phyloP scores from a whole-genome alignment of 306 rosid genomes.

The Dalbergia cochinchinensis region DNA sequence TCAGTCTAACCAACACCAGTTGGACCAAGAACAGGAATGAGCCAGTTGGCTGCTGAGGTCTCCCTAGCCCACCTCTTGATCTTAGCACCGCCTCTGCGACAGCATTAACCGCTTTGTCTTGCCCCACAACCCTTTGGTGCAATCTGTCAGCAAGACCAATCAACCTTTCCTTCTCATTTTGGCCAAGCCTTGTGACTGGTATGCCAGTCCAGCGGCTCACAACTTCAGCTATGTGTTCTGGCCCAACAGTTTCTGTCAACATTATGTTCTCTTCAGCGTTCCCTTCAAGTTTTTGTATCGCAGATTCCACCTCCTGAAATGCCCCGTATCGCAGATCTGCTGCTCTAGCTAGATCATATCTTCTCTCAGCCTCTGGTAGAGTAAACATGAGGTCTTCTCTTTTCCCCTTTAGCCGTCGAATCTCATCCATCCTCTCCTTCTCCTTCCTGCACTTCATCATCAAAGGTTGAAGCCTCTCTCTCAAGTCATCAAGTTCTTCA shows the following conservation, averaged over 20 bases:
- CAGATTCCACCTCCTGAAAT: conserved; percentile 87
- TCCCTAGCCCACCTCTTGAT: conserved; percentile 88
- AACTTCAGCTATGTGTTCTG: conserved; percentile 90
- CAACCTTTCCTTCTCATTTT: conserved; percentile 77
- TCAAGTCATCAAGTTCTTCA: conserved; percentile 81
- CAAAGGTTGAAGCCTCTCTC: conserved; percentile 93
- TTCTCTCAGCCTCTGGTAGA: conserved; percentile 85
- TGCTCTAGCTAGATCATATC: conserved; percentile 88
- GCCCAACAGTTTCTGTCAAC: conserved; percentile 91
- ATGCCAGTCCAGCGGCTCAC: conserved; percentile 98
- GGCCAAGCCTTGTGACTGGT: conserved; percentile 94
- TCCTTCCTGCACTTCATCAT: conserved; percentile 86
- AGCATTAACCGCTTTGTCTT: conserved; percentile 83
- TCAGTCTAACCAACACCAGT: conserved; percentile 97
- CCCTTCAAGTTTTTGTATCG: conserved; percentile 77
- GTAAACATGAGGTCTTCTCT: conserved; percentile 84
- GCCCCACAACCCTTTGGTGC: conserved; percentile 91
- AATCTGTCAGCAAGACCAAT: conserved; percentile 83
- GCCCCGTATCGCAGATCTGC: conserved; percentile 93
- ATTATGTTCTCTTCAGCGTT: conserved; percentile 70
- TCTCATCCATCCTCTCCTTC: conserved; percentile 84
- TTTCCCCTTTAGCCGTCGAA: conserved; percentile 76
- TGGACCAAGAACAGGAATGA: conserved; percentile 88
- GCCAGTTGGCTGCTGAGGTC: conserved; percentile 92
- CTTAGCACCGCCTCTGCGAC: conserved; percentile 93